Evolutionary conservation across 2,329 filamentous ascomycete species (phyloP), one percentile per base, ranked within the genome.

Genomic region (Ophiostoma perfectum): DNA sequence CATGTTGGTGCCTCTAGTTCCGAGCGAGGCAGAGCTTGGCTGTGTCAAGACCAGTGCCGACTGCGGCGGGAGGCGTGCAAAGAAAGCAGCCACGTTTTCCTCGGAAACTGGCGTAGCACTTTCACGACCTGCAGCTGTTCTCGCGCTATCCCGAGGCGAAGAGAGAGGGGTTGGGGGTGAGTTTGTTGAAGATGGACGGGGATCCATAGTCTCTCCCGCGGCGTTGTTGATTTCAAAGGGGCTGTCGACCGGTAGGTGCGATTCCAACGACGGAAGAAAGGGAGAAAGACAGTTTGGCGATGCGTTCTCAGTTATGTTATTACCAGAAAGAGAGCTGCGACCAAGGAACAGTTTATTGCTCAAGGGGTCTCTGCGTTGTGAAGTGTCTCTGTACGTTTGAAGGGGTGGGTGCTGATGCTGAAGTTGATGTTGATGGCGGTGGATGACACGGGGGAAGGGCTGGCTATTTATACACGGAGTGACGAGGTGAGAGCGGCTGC

Each of bases 1-100:
- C 45, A 2, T 42, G 67, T 42, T 63, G 64, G 39, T 14, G 42
- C 49, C 42, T n/a, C 36, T n/a, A 44, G 3, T 58, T 64, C 67
- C 49, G 64, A 11, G 12, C 6, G 38, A 9, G 58, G 14, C 16
- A 16, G 45, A 49, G 45, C 1, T 38, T 38, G 18, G 9, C 55
- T 60, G 27, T 5, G 27, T 27, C 27, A 27, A 27, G 27, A 27
- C 27, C 2, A 27, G 27, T 27, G 55, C 55, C 27, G 55, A 38
- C 11, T 60, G 55, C 3, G 55, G n/a, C 8, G 18, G 55, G 16
- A 39, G 38, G 11, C 38, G 55, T 36, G 55, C 18, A 38, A 60
- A 38, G 27, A 60, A 60, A 4, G 55, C 27, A 60, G 55, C 11
- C 9, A 38, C 27, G 14, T 12, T 60, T 4, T 36, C 55, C 6